These are phyloP conservation scores for Volvox africanus DNA, from an alignment of 139 green algal genomes.

Conservation along the genomic window DNA sequence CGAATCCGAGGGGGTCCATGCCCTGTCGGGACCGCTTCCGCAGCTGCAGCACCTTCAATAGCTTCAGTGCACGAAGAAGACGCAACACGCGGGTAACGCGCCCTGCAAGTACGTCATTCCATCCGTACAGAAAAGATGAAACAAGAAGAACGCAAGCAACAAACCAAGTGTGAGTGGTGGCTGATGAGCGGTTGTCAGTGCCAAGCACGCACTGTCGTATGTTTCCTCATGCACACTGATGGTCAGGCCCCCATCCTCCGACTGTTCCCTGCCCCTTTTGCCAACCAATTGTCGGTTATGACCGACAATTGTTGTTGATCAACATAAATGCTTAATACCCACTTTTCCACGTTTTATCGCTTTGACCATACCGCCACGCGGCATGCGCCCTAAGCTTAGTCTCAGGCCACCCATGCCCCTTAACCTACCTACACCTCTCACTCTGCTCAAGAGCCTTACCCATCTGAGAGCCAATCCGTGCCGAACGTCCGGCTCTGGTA, in stretches of 20 bases:
- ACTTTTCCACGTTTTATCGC: too few species aligned
- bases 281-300: not conserved
- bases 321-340: too few species aligned
- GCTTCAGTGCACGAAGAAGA: conserved; percentile 19
- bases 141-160: not conserved
- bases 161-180: not conserved
- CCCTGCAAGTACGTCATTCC: not conserved
- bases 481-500: not conserved
- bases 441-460: not conserved
- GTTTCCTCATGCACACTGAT: not conserved
- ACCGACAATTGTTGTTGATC: not conserved
- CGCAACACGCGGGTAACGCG: conserved; percentile 30
- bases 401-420: too few species aligned
- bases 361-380: too few species aligned
- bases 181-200: too few species aligned
- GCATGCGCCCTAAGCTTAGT: too few species aligned
- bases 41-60: conserved; percentile 41
- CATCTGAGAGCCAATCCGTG: conserved; percentile 19
- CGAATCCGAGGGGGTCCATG: conserved; percentile 2
- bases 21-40: not conserved
- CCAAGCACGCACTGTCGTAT: not conserved
- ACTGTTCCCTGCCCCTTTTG: not conserved
- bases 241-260: not conserved
- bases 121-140: not conserved
- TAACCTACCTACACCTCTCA: too few species aligned